phyloP scores from a whole-genome alignment of 805 yeast species.

The Ogataea nakhonphanomensis region DNA sequence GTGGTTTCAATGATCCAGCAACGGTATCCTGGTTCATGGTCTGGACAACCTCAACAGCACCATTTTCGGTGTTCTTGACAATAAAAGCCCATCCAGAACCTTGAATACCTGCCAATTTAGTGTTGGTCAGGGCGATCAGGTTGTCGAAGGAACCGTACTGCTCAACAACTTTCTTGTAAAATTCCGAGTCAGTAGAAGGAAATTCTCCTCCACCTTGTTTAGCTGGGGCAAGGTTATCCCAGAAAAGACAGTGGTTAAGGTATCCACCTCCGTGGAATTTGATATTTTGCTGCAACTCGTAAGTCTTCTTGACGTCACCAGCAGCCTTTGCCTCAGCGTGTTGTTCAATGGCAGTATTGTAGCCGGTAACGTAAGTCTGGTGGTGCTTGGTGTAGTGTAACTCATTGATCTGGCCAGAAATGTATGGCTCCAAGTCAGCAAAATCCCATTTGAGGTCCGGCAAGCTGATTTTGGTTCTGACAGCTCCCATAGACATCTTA shows the following conservation, averaged over 20 bases:
- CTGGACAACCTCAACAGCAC: conserved; percentile 74
- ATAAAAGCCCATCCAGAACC: conserved; percentile 97
- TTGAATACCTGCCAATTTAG: conserved; percentile 79
- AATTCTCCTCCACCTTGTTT: conserved; percentile 73
- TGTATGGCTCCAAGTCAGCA: conserved; percentile 81
- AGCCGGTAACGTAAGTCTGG: conserved; percentile 85
- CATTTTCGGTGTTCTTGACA: conserved; percentile 73
- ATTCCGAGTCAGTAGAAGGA: conserved; percentile 51
- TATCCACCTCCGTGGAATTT: conserved; percentile 94
- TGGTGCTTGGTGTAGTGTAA: conserved; percentile 88
- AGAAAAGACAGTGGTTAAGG: conserved; percentile 80
- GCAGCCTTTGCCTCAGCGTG: conserved; percentile 58
- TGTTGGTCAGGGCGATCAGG: conserved; percentile 60
- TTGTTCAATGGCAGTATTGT: conserved; percentile 74
- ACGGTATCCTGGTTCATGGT: conserved; percentile 87
- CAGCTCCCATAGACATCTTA: conserved; percentile 19
- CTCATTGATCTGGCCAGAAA: conserved; percentile 84
- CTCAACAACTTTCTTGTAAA: conserved; percentile 54
- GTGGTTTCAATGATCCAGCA: conserved; percentile 62
- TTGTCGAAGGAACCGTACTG: conserved; percentile 74
- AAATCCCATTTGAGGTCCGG: conserved; percentile 84
- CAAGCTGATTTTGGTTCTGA: conserved; percentile 65
- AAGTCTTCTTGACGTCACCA: conserved; percentile 55
- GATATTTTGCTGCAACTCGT: conserved; percentile 67
- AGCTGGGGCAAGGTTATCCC: conserved; percentile 82